Percentiles rank a stretch among this genome's conserved stretches.
Conservation (phyloP, 106 monocot species). For the Dioscorea zingiberensis region DNA sequence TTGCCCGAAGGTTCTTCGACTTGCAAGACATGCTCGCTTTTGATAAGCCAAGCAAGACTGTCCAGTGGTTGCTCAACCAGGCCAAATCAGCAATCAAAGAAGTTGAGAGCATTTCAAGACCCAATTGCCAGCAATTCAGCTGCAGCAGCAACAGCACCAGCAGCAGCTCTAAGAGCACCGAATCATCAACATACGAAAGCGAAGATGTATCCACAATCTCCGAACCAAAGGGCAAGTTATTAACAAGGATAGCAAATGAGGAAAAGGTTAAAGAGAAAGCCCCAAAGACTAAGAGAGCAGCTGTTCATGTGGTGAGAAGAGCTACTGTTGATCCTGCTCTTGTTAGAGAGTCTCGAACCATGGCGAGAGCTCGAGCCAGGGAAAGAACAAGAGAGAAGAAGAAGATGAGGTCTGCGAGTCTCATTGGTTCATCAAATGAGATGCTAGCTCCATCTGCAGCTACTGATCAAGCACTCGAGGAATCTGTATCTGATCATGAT, state of each 20-base stretch:
- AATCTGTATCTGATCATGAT: conserved; percentile 11
- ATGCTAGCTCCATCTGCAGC: not conserved
- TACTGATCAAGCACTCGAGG: conserved; percentile 1
- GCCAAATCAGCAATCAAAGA: conserved; percentile 52
- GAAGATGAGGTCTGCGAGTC: not conserved
- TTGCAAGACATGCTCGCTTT: conserved; percentile 74
- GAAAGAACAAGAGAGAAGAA: conserved; percentile 48
- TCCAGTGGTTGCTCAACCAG: conserved; percentile 69
- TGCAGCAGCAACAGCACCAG: not conserved
- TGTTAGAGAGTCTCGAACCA: conserved; percentile 22
- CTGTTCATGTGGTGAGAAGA: not conserved
- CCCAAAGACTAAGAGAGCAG: conserved; percentile 7
- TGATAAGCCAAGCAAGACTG: conserved; percentile 77
- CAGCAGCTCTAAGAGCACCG: not conserved
- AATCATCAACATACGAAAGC: conserved; percentile 11
- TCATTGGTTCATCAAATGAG: not conserved
- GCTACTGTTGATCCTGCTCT: not conserved
- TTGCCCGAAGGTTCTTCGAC: conserved; percentile 64
- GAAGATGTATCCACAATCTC: conserved; percentile 23
- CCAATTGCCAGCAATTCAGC: not conserved
- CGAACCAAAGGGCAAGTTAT: conserved; percentile 8
- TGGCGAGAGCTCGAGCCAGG: conserved; percentile 41
- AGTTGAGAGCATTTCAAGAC: conserved; percentile 9
- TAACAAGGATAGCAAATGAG: too few species aligned
- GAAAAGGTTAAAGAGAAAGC: conserved; percentile 4